Percentiles rank a stretch among this genome's conserved stretches.
These are phyloP conservation scores for Inga leiocalycina DNA, from an alignment of 306 rosid genomes.

Conservation along the genomic window DNA sequence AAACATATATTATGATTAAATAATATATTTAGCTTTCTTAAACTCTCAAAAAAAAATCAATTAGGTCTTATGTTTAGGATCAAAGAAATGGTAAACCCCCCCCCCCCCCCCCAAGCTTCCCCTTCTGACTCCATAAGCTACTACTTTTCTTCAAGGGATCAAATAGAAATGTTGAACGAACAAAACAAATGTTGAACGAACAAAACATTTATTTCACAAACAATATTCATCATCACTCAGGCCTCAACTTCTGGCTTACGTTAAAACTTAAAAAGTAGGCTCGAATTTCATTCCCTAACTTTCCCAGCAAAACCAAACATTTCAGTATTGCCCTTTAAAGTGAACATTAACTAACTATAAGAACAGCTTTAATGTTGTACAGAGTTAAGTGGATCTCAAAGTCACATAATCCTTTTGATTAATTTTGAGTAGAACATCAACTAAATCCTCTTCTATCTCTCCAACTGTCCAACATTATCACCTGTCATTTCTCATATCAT, in stretches of 20 bases:
- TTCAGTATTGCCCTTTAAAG: constrained; percentile 1
- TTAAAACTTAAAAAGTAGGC: background rate
- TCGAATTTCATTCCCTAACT: constrained; percentile 11
- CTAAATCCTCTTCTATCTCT: background rate
- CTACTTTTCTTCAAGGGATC: constrained; percentile 35
- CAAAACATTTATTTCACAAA: constrained; percentile 5
- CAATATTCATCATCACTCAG: background rate
- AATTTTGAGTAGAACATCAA: background rate
- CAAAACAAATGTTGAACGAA: background rate
- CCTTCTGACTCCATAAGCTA: constrained; percentile 73
- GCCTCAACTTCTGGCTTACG: background rate
- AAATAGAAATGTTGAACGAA: too few species aligned
- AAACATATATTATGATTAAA: too few species aligned
- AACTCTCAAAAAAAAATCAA: background rate
- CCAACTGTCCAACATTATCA: background rate
- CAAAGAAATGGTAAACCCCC: constrained; percentile 30
- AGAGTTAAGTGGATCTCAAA: background rate
- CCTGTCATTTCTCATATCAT: background rate
- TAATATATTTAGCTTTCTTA: too few species aligned
- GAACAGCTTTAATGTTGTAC: background rate
- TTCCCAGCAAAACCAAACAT: constrained; percentile 24
- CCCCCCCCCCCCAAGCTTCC: constrained; percentile 77
- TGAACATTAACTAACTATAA: background rate
- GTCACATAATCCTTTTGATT: background rate
- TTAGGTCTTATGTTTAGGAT: constrained; percentile 14